Percentiles rank a stretch among this genome's conserved stretches.
These are phyloP conservation scores for Mortierella polycephala DNA, from an alignment of 371 early-diverging fungal species.

Conservation along the genomic window DNA sequence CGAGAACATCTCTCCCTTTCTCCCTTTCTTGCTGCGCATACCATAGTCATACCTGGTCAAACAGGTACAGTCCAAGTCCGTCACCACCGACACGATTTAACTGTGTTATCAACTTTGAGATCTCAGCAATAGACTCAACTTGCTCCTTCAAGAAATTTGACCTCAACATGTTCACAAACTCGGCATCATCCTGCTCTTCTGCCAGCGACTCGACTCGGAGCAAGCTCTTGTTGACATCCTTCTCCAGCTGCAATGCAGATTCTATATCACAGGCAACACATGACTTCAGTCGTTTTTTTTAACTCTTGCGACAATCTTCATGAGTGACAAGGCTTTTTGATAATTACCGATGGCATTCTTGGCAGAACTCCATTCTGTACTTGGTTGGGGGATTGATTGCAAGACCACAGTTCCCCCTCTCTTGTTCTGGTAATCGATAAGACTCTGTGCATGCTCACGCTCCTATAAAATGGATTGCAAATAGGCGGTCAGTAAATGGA, in stretches of 20 bases:
- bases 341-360: constrained; percentile 30
- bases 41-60: constrained; percentile 48
- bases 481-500: background rate
- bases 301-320: background rate
- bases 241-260: constrained; percentile 48
- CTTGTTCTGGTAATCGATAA: constrained; percentile 62
- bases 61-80: constrained; percentile 62
- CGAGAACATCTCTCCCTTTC: too few relatives aligned
- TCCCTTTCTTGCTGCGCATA: background rate
- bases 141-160: constrained; percentile 49
- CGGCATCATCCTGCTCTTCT: constrained; percentile 43
- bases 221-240: constrained; percentile 45
- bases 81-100: constrained; percentile 63
- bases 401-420: constrained; percentile 67
- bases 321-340: background rate
- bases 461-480: constrained; percentile 48
- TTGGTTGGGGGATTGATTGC: constrained; percentile 62
- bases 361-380: constrained; percentile 33
- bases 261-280: constrained; percentile 17
- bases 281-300: background rate
- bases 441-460: constrained; percentile 67
- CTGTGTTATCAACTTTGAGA: constrained; percentile 62
- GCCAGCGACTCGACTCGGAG: constrained; percentile 47
- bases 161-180: constrained; percentile 42
- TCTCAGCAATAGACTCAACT: constrained; percentile 60